Evolutionary conservation across 2,329 filamentous ascomycete species (phyloP).

Genomic region (Fusarium fujikuroi): DNA sequence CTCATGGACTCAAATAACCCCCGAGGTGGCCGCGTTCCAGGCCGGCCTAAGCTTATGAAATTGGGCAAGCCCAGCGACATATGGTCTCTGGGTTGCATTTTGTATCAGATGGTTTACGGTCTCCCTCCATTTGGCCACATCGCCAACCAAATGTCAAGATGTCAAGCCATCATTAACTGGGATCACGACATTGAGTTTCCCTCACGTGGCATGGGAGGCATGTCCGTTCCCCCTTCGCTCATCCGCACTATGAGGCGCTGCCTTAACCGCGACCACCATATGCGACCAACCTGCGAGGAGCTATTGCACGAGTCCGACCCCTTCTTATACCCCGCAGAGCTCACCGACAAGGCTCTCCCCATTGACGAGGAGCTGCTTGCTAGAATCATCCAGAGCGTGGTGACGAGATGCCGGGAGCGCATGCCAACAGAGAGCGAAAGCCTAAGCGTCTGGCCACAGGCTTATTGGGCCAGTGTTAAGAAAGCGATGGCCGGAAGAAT

Average conservation of each 20-base stretch:
- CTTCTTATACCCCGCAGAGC: constrained; percentile 71
- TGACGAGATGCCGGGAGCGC: constrained; percentile 66
- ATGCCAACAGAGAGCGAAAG: constrained; percentile 69
- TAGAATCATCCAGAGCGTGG: constrained; percentile 71
- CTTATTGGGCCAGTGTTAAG: constrained; percentile 69
- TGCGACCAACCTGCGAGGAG: constrained; percentile 72
- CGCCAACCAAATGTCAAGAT: constrained; percentile 83
- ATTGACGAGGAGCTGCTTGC: constrained; percentile 71
- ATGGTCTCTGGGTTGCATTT: constrained; percentile 94
- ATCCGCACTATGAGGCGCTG: constrained; percentile 71
- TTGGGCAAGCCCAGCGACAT: constrained; percentile 95
- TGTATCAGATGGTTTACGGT: constrained; percentile 99
- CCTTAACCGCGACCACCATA: constrained; percentile 69
- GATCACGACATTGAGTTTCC: constrained; percentile 79
- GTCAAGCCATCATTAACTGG: constrained; percentile 87
- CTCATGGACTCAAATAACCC: constrained; percentile 85
- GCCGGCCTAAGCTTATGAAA: constrained; percentile 83
- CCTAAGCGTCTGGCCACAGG: constrained; percentile 66
- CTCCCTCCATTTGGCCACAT: constrained; percentile 95
- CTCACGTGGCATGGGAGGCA: constrained; percentile 73
- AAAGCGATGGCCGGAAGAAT: constrained; percentile 57
- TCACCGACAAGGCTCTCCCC: constrained; percentile 64
- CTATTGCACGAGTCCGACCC: constrained; percentile 68
- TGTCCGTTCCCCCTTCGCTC: constrained; percentile 67
- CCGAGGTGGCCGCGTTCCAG: constrained; percentile 56